Conservation (phyloP, 108 stramenopile genomes). For the Stephanodiscus triporus region DNA sequence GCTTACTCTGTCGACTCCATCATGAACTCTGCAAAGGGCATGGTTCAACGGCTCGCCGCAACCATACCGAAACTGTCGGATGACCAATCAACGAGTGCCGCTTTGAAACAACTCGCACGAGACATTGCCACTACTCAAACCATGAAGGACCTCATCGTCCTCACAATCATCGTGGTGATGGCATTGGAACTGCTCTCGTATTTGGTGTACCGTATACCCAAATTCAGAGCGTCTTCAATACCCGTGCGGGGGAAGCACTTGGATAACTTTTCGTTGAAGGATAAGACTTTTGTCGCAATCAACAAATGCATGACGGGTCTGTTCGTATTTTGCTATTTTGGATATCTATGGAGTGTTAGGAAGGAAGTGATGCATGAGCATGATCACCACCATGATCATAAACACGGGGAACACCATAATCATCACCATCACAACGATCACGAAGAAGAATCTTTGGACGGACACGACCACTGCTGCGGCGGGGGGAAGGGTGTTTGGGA, state of each 20-base stretch:
- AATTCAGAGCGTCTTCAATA: constrained; percentile 41
- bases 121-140: constrained; percentile 17
- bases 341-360: constrained; percentile 55
- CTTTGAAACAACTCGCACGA: constrained; percentile 1
- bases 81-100: constrained; percentile 1
- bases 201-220: constrained; percentile 34
- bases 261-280: constrained; percentile 69
- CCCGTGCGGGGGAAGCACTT: constrained; percentile 89
- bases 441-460: constrained; percentile 1
- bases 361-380: not conserved
- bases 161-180: constrained; percentile 28
- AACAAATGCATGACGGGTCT: constrained; percentile 78
- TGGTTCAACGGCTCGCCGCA: constrained; percentile 32
- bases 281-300: constrained; percentile 65
- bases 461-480: constrained; percentile 23
- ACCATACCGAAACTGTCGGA: constrained; percentile 25
- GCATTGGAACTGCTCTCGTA: constrained; percentile 31
- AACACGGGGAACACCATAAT: constrained; percentile 9
- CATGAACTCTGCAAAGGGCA: not conserved
- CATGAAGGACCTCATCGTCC: constrained; percentile 29
- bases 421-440: not conserved
- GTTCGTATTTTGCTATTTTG: constrained; percentile 79
- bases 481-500: constrained; percentile 56
- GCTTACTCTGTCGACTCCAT: constrained; percentile 9
- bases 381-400: constrained; percentile 20